Evolutionary conservation across 805 yeast species (phyloP).

Genomic region (Candida boidinii): DNA sequence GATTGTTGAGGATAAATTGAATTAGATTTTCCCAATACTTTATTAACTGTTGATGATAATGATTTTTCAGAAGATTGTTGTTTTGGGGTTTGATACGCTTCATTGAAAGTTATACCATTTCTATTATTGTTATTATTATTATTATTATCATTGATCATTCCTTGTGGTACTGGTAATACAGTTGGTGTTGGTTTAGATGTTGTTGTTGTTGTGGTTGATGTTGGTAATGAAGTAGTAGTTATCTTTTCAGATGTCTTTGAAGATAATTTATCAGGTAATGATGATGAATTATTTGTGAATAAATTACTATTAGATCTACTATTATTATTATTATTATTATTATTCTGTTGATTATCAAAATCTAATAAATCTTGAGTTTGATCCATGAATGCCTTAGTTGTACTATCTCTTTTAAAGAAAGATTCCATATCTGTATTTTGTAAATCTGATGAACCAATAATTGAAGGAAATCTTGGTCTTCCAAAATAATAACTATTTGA

Average conservation of each 20-base stretch:
- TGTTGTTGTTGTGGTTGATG: slow-evolving; percentile 9
- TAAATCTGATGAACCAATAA: slow-evolving; percentile 16
- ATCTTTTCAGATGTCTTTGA: slow-evolving; percentile 3
- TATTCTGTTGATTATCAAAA: slow-evolving; percentile 19
- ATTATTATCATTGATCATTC: too few relatives aligned
- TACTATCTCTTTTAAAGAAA: slow-evolving; percentile 27
- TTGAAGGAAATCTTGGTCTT: slow-evolving; percentile 21
- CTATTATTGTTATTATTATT: too few relatives aligned
- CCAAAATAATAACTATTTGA: slow-evolving; percentile 20
- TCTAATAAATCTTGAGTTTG: slow-evolving; percentile 16
- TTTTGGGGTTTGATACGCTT: too few relatives aligned
- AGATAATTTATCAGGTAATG: slow-evolving; percentile 3
- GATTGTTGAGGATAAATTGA: too few relatives aligned
- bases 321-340: slow-evolving; percentile 8
- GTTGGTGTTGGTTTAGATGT: slow-evolving; percentile 15
- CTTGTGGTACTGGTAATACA: slow-evolving; percentile 7
- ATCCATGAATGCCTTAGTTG: slow-evolving; percentile 19
- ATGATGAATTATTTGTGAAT: not conserved
- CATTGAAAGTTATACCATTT: too few relatives aligned
- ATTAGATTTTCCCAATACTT: too few relatives aligned
- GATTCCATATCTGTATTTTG: slow-evolving; percentile 24
- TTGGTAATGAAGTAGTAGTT: slow-evolving; percentile 6
- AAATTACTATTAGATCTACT: too few relatives aligned
- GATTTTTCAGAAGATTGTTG: too few relatives aligned
- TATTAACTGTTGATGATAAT: too few relatives aligned